A percentile compares a stretch with the other conserved stretches of the same genome.
These are phyloP conservation scores for Penicillium sp. DNA, from an alignment of 2,329 filamentous ascomycete genomes.

Conservation along the genomic window DNA sequence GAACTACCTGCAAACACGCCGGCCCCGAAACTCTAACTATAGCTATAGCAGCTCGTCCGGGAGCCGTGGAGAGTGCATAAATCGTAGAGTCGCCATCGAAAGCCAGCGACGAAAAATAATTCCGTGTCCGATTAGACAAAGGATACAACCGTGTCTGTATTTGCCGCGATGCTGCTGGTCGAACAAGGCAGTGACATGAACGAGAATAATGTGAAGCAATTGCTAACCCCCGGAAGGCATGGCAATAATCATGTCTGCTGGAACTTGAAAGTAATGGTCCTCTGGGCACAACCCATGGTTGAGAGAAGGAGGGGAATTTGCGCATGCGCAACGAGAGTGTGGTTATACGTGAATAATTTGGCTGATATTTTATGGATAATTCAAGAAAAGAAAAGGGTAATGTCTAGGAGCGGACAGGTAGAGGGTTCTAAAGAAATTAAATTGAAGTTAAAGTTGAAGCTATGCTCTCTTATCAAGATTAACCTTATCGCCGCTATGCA, in stretches of 20 bases:
- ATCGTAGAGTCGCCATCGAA: slow-evolving; percentile 59
- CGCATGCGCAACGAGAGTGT: slow-evolving; percentile 7
- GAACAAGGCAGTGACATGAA: not conserved
- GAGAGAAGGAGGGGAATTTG: slow-evolving; percentile 1
- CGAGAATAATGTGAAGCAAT: not conserved
- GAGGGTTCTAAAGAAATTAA: not conserved
- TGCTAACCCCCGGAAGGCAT: not conserved
- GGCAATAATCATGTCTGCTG: not conserved
- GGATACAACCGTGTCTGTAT: not conserved
- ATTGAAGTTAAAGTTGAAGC: not conserved
- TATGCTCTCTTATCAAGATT: not conserved
- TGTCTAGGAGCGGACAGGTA: not conserved
- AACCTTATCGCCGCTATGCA: not conserved
- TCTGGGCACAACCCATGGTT: slow-evolving; percentile 5
- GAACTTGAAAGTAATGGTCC: not conserved
- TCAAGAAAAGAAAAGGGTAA: not conserved
- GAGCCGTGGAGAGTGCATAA: slow-evolving; percentile 84
- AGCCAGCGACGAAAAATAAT: slow-evolving; percentile 6
- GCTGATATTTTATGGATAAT: not conserved
- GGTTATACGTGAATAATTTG: not conserved
- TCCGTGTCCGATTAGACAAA: not conserved
- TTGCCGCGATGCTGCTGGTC: not conserved
- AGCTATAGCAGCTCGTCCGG: slow-evolving; percentile 83
- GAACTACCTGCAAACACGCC: slow-evolving; percentile 64
- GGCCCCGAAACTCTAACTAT: slow-evolving; percentile 83